These are phyloP conservation scores for Sphaerulina musiva DNA, from an alignment of 2,329 filamentous ascomycete species.

Conservation along the genomic window DNA sequence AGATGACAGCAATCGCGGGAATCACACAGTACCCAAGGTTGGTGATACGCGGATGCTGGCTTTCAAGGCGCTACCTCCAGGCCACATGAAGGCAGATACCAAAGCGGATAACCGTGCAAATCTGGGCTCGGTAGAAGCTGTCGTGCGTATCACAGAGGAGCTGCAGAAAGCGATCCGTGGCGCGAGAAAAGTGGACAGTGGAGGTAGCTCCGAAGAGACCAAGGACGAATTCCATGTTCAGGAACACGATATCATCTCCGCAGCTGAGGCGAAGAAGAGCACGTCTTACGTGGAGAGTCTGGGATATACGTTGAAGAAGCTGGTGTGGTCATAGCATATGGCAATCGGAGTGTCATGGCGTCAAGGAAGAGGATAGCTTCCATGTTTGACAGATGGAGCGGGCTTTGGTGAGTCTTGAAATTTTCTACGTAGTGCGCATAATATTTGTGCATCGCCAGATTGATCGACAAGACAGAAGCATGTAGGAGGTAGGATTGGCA, in stretches of 20 bases:
- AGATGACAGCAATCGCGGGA: conserved; percentile 7
- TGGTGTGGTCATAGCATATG: conserved; percentile 65
- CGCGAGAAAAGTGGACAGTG: conserved; percentile 37
- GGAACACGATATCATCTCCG: conserved; percentile 67
- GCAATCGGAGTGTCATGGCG: too few relatives aligned
- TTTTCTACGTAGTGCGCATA: too few relatives aligned
- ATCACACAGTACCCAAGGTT: conserved; percentile 21
- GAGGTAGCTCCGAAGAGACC: conserved; percentile 18
- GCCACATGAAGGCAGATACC: conserved; percentile 35
- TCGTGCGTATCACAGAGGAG: conserved; percentile 64
- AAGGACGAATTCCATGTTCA: conserved; percentile 38
- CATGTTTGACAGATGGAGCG: too few relatives aligned
- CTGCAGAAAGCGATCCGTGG: conserved; percentile 59
- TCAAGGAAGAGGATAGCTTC: too few relatives aligned
- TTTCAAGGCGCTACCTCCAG: conserved; percentile 51
- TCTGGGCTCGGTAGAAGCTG: conserved; percentile 48
- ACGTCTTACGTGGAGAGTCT: conserved; percentile 81
- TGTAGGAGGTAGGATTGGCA: too few relatives aligned
- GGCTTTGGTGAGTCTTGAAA: too few relatives aligned
- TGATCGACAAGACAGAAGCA: too few relatives aligned
- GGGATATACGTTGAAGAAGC: conserved; percentile 83
- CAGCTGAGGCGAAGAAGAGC: conserved; percentile 77
- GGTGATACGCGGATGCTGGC: conserved; percentile 41
- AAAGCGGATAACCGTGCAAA: conserved; percentile 26
- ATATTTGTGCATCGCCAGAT: too few relatives aligned